Evolutionary conservation across 306 rosid species (phyloP), one percentile per base, ranked within the genome.

Genomic region (Gynostemma pentaphyllum): DNA sequence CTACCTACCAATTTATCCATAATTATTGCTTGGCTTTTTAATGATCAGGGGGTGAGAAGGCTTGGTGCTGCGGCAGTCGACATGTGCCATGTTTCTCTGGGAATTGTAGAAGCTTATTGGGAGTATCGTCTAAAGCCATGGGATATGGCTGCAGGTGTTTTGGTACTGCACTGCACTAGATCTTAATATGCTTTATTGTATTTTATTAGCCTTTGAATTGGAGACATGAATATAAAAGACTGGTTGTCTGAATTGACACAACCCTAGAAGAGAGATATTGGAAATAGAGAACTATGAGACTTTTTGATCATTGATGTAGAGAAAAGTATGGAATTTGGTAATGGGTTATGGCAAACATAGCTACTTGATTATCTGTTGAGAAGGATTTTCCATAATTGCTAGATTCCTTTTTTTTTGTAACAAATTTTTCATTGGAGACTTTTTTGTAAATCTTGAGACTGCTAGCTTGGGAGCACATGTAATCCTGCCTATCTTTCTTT

Each of bases 141-240:
- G 96, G 98, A 92, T 78, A 88, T 92, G 98, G 98, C 98, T 47
- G 98, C 98, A 45, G 96, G 96, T 66, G 95, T 84, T 79, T 76
- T 88, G 95, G 97, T 89, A 82, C 57, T 68, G 18, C 57, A 82
- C 57, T 68, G 18, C 57, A 62, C 64, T 21, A 13, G 2, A 9
- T 57, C 45, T 36, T 57, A 5, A 36, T 57, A 1, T 36, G 29
- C 46, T 18, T 0, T 11, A 21, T 40, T n/a, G n/a, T n/a, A n/a
- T n/a, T n/a, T n/a, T 57, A 9, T 36, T n/a, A 10, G 16, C 4
- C 45, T 64, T 71, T 45, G 5, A 45, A 42, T 13, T 62, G 49
- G 16, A 62, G 18, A 40, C 22, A 7, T 24, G 49, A 62, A 62
- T 62, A 42, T 34, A 36, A 8, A 62, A 39, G 0, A n/a, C n/a